Percentiles rank a stretch among this genome's conserved stretches.
Conservation (phyloP, 495 filamentous ascomycete species). For the Darksidea phi region DNA sequence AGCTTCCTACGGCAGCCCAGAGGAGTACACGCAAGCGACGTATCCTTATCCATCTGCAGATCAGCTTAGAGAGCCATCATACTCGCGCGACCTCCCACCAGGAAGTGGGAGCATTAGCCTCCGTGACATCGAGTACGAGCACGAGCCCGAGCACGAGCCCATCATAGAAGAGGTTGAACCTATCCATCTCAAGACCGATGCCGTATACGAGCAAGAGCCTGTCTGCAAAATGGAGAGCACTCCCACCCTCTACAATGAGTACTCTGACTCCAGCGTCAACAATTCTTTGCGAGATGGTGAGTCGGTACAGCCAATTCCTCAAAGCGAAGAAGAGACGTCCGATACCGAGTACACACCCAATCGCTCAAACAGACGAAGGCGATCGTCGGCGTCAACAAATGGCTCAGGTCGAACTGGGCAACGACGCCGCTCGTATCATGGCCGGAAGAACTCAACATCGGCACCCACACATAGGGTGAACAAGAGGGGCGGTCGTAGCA, state of each 20-base stretch:
- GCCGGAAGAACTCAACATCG: slow-evolving; percentile 1
- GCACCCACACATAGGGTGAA: neutral
- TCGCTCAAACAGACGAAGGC: slow-evolving; percentile 5
- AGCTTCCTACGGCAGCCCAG: slow-evolving; percentile 5
- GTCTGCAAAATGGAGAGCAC: slow-evolving; percentile 11
- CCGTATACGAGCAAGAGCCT: slow-evolving; percentile 20
- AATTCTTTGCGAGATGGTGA: slow-evolving; percentile 31
- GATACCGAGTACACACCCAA: slow-evolving; percentile 34
- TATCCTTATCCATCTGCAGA: slow-evolving; percentile 16
- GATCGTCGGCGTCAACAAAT: slow-evolving; percentile 28
- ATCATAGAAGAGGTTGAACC: slow-evolving; percentile 21
- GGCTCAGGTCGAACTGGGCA: slow-evolving; percentile 4
- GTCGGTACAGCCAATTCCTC: slow-evolving; percentile 26
- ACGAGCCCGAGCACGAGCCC: slow-evolving; percentile 23
- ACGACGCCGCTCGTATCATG: slow-evolving; percentile 16
- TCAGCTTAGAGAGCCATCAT: neutral
- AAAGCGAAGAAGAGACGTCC: slow-evolving; percentile 20
- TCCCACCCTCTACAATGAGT: slow-evolving; percentile 15
- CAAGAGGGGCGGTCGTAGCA: slow-evolving; percentile 12
- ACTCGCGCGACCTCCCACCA: neutral
- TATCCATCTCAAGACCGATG: slow-evolving; percentile 29
- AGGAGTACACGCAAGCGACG: neutral
- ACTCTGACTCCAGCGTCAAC: slow-evolving; percentile 24
- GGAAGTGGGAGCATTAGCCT: slow-evolving; percentile 20
- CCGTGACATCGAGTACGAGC: slow-evolving; percentile 35